phyloP scores from a whole-genome alignment of 805 yeast species.

The Pichia cabralensis region DNA sequence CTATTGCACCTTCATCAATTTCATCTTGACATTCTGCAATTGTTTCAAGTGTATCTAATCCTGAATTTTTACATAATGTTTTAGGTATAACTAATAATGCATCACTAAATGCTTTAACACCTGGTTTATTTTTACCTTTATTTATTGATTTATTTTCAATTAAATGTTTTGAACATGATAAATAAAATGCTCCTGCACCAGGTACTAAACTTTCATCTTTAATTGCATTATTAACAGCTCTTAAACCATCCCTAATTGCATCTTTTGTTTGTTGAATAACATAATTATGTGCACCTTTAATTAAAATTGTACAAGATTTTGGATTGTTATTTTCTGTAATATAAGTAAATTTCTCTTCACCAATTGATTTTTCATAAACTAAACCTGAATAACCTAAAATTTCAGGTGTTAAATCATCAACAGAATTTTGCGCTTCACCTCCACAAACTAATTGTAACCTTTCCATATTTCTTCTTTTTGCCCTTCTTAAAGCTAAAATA shows the following conservation, averaged over 20 bases:
- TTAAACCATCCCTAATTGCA: constrained; percentile 93
- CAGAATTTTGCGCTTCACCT: constrained; percentile 96
- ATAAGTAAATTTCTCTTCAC: constrained; percentile 96
- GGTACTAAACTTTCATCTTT: constrained; percentile 82
- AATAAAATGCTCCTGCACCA: constrained; percentile 94
- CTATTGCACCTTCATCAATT: constrained; percentile 65
- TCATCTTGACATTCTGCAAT: constrained; percentile 86
- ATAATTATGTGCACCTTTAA: constrained; percentile 89
- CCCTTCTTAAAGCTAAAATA: constrained; percentile 91
- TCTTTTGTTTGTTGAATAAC: constrained; percentile 88
- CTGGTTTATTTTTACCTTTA: constrained; percentile 83
- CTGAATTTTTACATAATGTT: constrained; percentile 85
- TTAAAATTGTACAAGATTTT: constrained; percentile 81
- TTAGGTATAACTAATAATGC: constrained; percentile 87
- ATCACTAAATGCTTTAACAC: constrained; percentile 89
- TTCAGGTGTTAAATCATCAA: constrained; percentile 76
- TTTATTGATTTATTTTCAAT: constrained; percentile 40
- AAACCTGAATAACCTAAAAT: constrained; percentile 82
- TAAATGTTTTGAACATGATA: constrained; percentile 69
- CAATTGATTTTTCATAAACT: constrained; percentile 86
- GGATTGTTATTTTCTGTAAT: constrained; percentile 87
- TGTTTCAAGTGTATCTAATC: constrained; percentile 86
- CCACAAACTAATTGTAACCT: constrained; percentile 93
- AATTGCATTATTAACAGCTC: constrained; percentile 87
- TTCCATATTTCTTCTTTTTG: constrained; percentile 99